A percentile compares a stretch with the other conserved stretches of the same genome.
phyloP scores from a whole-genome alignment of 2,329 filamentous ascomycete species.

The Fusarium decemcellulare region DNA sequence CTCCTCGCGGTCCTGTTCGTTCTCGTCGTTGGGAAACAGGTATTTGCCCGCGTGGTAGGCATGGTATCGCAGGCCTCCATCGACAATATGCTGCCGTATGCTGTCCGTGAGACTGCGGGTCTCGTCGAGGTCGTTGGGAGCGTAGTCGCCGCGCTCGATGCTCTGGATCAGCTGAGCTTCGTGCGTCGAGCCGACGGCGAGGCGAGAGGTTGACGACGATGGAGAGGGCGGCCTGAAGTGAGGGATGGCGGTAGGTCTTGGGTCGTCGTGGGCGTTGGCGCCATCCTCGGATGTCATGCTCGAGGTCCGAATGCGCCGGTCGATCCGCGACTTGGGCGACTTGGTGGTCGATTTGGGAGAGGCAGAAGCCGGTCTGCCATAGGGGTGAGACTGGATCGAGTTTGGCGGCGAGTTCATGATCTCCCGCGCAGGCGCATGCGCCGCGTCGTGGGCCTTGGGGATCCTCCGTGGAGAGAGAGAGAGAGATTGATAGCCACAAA shows the following conservation, averaged over 20 bases:
- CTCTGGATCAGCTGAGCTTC: constrained; percentile 50
- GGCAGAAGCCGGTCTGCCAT: constrained; percentile 8
- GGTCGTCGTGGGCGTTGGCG: not conserved
- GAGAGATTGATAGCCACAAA: not conserved
- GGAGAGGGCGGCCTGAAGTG: constrained; percentile 47
- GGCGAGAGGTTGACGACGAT: constrained; percentile 45
- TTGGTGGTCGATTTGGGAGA: not conserved
- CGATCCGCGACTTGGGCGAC: not conserved
- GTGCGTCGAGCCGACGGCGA: constrained; percentile 50
- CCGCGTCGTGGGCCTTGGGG: not conserved
- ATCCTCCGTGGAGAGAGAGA: not conserved
- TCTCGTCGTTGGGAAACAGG: constrained; percentile 60
- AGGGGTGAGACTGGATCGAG: constrained; percentile 32
- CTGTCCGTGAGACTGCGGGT: constrained; percentile 59
- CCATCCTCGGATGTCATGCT: constrained; percentile 10
- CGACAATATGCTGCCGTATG: constrained; percentile 59
- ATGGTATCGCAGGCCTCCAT: constrained; percentile 57
- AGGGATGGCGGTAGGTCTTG: not conserved
- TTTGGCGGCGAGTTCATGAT: constrained; percentile 46
- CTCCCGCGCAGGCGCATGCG: constrained; percentile 14
- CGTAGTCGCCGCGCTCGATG: constrained; percentile 52
- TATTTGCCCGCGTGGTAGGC: constrained; percentile 59
- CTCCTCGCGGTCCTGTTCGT: constrained; percentile 59
- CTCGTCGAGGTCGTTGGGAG: constrained; percentile 49
- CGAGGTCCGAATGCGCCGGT: constrained; percentile 9